These are phyloP conservation scores for Phaseolus lunatus DNA, from an alignment of 306 rosid species.

Conservation along the genomic window DNA sequence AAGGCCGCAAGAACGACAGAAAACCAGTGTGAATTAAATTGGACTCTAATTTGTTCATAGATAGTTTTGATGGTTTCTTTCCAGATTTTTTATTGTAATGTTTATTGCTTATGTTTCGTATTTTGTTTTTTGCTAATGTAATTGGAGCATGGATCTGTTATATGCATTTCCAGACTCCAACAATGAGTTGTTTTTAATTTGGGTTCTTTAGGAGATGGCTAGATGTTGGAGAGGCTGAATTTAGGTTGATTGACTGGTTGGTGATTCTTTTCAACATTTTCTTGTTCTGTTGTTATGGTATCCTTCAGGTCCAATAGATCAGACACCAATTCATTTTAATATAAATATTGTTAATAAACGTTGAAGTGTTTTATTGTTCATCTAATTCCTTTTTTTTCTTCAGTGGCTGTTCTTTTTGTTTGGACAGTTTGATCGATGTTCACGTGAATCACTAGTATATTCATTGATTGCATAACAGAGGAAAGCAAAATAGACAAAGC, in stretches of 20 bases:
- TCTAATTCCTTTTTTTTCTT: not conserved
- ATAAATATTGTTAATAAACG: not conserved
- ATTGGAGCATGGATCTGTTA: not conserved
- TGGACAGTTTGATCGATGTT: not conserved
- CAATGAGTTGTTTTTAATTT: constrained; percentile 3
- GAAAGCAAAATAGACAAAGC: not conserved
- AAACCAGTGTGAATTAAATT: not conserved
- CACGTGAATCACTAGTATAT: not conserved
- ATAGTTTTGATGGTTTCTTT: constrained; percentile 12
- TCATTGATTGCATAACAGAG: not conserved
- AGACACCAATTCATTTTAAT: no score
- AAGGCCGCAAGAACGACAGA: not conserved
- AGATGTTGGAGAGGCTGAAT: not conserved
- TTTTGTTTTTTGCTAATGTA: not conserved
- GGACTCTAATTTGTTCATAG: constrained; percentile 26
- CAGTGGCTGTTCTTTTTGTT: no score
- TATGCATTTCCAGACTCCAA: not conserved
- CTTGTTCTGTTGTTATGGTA: no score
- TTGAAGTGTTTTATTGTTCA: not conserved
- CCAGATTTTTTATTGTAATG: not conserved
- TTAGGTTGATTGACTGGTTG: constrained; percentile 18
- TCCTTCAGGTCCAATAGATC: no score
- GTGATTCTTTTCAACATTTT: not conserved
- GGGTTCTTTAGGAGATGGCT: not conserved
- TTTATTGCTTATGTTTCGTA: not conserved